Evolutionary conservation across 345 rosid species (phyloP), one percentile per base, ranked within the genome.

Genomic region (Brassica nigra): DNA sequence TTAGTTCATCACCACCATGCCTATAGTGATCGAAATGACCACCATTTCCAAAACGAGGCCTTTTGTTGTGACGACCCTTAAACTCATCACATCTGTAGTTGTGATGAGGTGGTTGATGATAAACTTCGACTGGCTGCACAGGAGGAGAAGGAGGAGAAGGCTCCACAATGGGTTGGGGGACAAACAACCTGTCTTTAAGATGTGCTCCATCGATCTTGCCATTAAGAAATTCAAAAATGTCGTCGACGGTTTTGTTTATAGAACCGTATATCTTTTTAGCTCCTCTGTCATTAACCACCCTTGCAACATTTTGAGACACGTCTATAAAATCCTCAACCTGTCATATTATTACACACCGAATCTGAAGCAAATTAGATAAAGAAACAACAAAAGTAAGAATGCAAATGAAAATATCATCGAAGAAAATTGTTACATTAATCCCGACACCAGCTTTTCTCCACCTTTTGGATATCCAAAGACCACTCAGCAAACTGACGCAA

Each of bases 241-340:
- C 72, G 4, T 57, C 31, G 2, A 85, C 65, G 1, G 87, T 84
- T 39, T 37, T 54, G 69, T 39, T 72, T 74, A 88, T 81, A 74
- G 80, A 83, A 58, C 74, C n/a, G 59, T 79, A 68, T 31, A 88
- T 87, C 62, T 54, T 83, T 79, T 76, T 72, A 18, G 76, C 74
- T 71, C 86, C 90, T 63, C 47, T 8, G 1, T 1, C 44, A 62
- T 82, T 85, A 47, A 87, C 91, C 30, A 80, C 79, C 85, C 90
- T 87, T 2, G 90, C 77, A 33, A 87, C 78, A 78, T 88, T 88
- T 58, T 83, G 68, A 70, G 86, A 81, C 66, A 71, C 31, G 70
- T 85, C 83, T 5, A 73, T 54, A 76, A 85, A 85, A 83, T 88
- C 90, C 70, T 88, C 91, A 9, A 88, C 82, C 91, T 88, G 75